Conservation (phyloP, 495 filamentous ascomycete genomes). For the Stereocaulon alpinum region DNA sequence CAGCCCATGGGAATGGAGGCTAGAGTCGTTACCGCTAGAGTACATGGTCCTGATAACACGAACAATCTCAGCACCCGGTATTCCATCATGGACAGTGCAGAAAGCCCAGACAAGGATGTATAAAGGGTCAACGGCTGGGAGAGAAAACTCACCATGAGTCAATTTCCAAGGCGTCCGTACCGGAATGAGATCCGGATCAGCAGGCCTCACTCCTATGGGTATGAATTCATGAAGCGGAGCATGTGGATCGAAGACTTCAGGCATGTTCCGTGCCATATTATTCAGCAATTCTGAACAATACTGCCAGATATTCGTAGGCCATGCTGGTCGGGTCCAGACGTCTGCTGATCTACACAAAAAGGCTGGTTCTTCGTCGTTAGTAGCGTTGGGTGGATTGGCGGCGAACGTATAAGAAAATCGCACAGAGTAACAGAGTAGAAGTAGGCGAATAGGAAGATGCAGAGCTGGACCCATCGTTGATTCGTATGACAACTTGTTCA, state of each 20-base stretch:
- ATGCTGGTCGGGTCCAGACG: background rate
- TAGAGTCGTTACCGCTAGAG: background rate
- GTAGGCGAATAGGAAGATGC: background rate
- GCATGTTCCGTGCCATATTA: background rate
- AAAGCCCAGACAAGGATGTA: background rate
- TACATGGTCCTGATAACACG: background rate
- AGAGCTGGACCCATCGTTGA: background rate
- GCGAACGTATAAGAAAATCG: background rate
- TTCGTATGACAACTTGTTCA: background rate
- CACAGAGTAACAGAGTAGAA: background rate
- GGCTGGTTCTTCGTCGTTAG: background rate
- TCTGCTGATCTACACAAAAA: background rate
- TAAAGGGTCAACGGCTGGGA: background rate
- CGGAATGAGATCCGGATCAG: background rate
- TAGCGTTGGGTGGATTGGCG: background rate
- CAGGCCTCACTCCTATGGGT: background rate
- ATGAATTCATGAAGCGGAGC: background rate
- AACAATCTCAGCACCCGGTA: background rate
- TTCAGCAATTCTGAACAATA: background rate
- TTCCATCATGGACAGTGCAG: background rate
- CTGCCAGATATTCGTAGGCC: background rate
- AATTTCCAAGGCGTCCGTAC: background rate
- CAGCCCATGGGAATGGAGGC: background rate
- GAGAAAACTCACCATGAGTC: background rate
- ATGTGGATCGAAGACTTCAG: background rate